Evolutionary conservation across 2,329 filamentous ascomycete species (phyloP).

Genomic region (Penicillium thymicola): DNA sequence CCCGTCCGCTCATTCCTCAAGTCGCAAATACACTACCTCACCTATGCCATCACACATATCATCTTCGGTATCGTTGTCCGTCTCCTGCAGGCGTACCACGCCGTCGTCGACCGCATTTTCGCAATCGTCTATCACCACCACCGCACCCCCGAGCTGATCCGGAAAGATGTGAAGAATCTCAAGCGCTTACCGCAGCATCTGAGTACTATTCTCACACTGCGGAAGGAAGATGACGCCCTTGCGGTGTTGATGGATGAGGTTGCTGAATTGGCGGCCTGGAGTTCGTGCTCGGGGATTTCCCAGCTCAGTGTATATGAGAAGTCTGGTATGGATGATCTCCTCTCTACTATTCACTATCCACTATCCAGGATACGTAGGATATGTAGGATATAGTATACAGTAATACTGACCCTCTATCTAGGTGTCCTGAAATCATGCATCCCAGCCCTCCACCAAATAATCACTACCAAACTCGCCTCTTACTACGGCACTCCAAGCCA

Average conservation of each 20-base stretch:
- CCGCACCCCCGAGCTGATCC: constrained; percentile 87
- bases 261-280: constrained; percentile 90
- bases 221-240: constrained; percentile 67
- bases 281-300: constrained; percentile 81
- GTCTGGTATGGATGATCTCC: constrained; percentile 59
- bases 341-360: neutral
- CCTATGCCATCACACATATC: constrained; percentile 57
- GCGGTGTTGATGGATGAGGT: constrained; percentile 86
- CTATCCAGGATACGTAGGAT: neutral
- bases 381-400: neutral
- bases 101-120: constrained; percentile 71
- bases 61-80: constrained; percentile 88
- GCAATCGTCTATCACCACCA: constrained; percentile 93
- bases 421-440: constrained; percentile 87
- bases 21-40: constrained; percentile 43
- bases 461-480: constrained; percentile 73
- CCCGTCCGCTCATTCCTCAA: constrained; percentile 46
- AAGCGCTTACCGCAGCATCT: constrained; percentile 76
- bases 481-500: constrained; percentile 73
- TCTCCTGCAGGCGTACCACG: constrained; percentile 73
- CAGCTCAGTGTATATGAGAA: constrained; percentile 88
- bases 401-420: constrained; percentile 35
- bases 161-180: constrained; percentile 75
- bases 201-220: constrained; percentile 77
- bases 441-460: constrained; percentile 74